Conservation (phyloP, 2,329 filamentous ascomycete species). For the Hirsutella rhossiliensis region DNA sequence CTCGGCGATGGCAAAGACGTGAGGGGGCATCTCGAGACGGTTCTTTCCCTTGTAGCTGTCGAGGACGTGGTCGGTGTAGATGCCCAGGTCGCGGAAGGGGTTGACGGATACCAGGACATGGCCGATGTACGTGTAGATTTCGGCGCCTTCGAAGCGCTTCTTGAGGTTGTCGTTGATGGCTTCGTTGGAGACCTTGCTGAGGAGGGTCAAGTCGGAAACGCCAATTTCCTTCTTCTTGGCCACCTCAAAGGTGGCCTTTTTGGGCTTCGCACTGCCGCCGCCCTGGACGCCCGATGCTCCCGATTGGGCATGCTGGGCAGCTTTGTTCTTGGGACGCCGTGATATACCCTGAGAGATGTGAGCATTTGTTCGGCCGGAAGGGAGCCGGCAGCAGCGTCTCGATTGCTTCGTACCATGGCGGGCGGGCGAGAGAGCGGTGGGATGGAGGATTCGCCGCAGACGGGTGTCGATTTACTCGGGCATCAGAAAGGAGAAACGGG, state of each 20-base stretch:
- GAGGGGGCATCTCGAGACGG: conserved; percentile 83
- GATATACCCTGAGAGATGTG: conserved; percentile 22
- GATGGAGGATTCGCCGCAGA: conserved; percentile 4
- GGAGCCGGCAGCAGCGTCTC: not conserved
- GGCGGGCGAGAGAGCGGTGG: conserved; percentile 6
- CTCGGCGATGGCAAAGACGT: conserved; percentile 96
- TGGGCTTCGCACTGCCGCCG: conserved; percentile 52
- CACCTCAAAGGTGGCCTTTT: conserved; percentile 91
- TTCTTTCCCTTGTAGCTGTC: conserved; percentile 96
- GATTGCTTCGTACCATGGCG: conserved; percentile 19
- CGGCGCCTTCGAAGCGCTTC: conserved; percentile 91
- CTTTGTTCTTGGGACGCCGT: conserved; percentile 27
- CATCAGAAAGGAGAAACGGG: conserved; percentile 10
- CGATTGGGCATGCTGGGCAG: conserved; percentile 23
- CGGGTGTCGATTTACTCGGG: conserved; percentile 8
- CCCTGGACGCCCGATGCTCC: conserved; percentile 22
- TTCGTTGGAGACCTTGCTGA: conserved; percentile 98
- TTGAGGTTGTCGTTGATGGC: conserved; percentile 99
- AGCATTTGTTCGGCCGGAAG: not conserved
- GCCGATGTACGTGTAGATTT: conserved; percentile 99
- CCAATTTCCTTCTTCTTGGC: conserved; percentile 99
- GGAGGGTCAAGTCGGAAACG: conserved; percentile 90
- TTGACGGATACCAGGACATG: conserved; percentile 99
- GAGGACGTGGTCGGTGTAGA: conserved; percentile 91
- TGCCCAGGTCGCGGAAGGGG: conserved; percentile 91